Evolutionary conservation across 768 basidiomycete species (phyloP), one percentile per base, ranked within the genome.

Genomic region (Amanita rimosa): DNA sequence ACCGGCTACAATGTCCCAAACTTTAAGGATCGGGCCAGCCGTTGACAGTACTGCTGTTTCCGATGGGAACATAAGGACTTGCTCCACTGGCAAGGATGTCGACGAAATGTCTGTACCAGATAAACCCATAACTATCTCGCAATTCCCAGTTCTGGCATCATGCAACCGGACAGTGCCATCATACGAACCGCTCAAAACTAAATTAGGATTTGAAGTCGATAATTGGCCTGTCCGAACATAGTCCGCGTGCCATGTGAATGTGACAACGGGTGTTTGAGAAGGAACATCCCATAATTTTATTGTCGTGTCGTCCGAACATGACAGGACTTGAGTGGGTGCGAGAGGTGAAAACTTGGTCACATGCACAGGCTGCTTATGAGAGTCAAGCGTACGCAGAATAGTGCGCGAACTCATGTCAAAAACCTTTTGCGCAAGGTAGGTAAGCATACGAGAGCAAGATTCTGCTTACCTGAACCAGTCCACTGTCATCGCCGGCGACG

Each of bases 351-450:
- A 99, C 55, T 85, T 88, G 5, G 92, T 81, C 52, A 95, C 86
- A 67, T 98, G 93, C 0, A 96, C 92, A 26, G 96, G 93, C 58
- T 96, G 94, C 59, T 95, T 93, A 66, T 98, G 95, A 2, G 85
- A 81, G 56, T 93, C 87, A 46, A 99, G 74, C 0, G 91, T 87
- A 48, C 96, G 81, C 51, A 99, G 75, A 56, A 99, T 90, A 11
- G 95, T 95, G 31, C 96, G 76, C 16, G 88, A 93, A 59, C 82
- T 87, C 49, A 94, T 79, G 67, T 99, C 95, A 60, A 99, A 98
- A 31, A 94, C 72, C 88, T 92, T 47, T 29, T 19, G 50, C 26
- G 38, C 38, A 48, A 46, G 17, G 17, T 54, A 21, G 42, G 40
- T 1, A 13, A 29, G 7, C 34, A 13, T 1, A 6, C 48, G 47